Evolutionary conservation across 2,329 filamentous ascomycete species (phyloP).

Genomic region (Trichophyton equinum): DNA sequence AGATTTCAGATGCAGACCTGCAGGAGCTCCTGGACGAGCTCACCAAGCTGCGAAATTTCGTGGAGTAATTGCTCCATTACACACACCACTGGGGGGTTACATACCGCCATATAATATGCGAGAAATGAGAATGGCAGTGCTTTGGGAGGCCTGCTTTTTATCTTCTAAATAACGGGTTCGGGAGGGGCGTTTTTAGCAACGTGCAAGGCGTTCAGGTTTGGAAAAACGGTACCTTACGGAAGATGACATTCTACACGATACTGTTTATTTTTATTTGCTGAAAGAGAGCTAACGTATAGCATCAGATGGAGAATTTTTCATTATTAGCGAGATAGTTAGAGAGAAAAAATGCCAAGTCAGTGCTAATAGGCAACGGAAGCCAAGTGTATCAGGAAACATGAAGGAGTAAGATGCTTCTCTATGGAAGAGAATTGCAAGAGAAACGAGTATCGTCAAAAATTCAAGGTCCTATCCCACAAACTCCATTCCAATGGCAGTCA

Average conservation of each 20-base stretch:
- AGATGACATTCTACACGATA: neutral
- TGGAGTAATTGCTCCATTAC: constrained; percentile 20
- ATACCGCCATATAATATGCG: neutral
- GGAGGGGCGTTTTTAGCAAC: neutral
- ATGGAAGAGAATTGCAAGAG: neutral
- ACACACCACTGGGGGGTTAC: neutral
- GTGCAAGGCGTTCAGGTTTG: neutral
- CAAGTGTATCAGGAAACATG: too few species aligned
- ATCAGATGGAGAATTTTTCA: neutral
- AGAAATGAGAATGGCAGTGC: neutral
- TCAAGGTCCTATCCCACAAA: neutral
- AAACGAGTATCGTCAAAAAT: neutral
- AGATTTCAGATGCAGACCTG: constrained; percentile 80
- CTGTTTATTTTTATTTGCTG: neutral
- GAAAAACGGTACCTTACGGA: neutral
- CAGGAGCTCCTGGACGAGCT: constrained; percentile 84
- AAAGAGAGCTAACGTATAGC: neutral
- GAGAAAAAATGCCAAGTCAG: neutral
- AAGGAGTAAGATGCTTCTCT: too few species aligned
- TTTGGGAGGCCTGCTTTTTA: neutral
- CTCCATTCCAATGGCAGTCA: neutral
- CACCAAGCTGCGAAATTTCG: constrained; percentile 55
- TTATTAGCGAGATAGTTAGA: neutral
- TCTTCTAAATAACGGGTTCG: neutral
- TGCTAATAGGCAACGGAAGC: neutral